Conservation (phyloP, 768 basidiomycete species). For the Lentinula sp. region DNA sequence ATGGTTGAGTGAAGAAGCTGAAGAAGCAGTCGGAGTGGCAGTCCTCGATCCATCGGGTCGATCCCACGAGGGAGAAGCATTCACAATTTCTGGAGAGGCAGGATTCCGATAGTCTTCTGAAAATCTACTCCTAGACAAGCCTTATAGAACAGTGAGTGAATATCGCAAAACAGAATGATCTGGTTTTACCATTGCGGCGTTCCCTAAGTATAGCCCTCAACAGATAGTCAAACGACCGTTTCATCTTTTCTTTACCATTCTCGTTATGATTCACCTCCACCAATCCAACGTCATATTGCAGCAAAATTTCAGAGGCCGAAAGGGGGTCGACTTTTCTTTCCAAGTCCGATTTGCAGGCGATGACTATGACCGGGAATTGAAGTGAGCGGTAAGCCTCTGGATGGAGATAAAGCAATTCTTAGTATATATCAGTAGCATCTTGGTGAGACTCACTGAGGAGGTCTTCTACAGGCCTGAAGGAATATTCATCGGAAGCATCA, state of each 20-base stretch:
- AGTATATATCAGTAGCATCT: slow-evolving; percentile 1
- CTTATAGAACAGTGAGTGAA: background rate
- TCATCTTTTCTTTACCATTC: slow-evolving; percentile 65
- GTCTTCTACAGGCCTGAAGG: slow-evolving; percentile 60
- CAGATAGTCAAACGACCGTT: slow-evolving; percentile 69
- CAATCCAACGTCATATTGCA: slow-evolving; percentile 67
- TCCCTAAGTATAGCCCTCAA: slow-evolving; percentile 56
- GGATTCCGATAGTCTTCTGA: slow-evolving; percentile 55
- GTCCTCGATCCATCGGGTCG: slow-evolving; percentile 40
- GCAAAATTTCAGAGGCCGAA: slow-evolving; percentile 41
- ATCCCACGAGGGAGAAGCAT: slow-evolving; percentile 39
- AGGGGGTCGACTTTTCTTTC: slow-evolving; percentile 52
- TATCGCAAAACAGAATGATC: background rate
- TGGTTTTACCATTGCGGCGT: slow-evolving; percentile 20
- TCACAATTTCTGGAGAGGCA: slow-evolving; percentile 59
- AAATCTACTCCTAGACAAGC: slow-evolving; percentile 16
- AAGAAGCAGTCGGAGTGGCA: slow-evolving; percentile 46
- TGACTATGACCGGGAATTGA: slow-evolving; percentile 61
- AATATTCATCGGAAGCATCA: slow-evolving; percentile 57
- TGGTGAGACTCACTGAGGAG: slow-evolving; percentile 59
- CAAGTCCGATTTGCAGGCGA: slow-evolving; percentile 86
- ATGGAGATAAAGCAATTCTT: background rate
- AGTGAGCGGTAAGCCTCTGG: slow-evolving; percentile 54
- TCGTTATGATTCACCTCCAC: slow-evolving; percentile 62
- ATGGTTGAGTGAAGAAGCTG: slow-evolving; percentile 27